A percentile compares a stretch with the other conserved stretches of the same genome.
Evolutionary conservation across 257 asterid species (phyloP).

Genomic region (Rubia yunnanensis): DNA sequence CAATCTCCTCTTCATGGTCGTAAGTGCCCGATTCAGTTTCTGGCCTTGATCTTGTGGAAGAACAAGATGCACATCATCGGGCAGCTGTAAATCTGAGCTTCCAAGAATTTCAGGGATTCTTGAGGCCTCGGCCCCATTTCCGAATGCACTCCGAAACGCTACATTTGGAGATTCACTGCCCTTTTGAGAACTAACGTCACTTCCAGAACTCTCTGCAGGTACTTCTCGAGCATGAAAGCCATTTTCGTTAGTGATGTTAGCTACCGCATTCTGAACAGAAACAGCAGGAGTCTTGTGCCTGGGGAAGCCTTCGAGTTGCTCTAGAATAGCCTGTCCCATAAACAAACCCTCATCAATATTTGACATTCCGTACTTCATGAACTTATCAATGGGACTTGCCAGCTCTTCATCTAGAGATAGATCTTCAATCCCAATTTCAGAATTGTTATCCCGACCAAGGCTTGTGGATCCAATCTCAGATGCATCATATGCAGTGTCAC

Average conservation of each 20-base stretch:
- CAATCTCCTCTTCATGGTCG: slow-evolving; percentile 68
- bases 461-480: slow-evolving; percentile 77
- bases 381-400: slow-evolving; percentile 75
- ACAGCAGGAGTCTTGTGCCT: slow-evolving; percentile 41
- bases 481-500: slow-evolving; percentile 85
- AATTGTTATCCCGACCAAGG: slow-evolving; percentile 68
- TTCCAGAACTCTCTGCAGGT: slow-evolving; percentile 71
- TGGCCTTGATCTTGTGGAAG: slow-evolving; percentile 82
- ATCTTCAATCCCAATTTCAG: slow-evolving; percentile 76
- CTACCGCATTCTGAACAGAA: slow-evolving; percentile 27
- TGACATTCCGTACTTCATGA: slow-evolving; percentile 88
- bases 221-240: slow-evolving; percentile 55
- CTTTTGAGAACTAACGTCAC: slow-evolving; percentile 60
- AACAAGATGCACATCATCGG: slow-evolving; percentile 59
- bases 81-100: slow-evolving; percentile 41
- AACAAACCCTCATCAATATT: slow-evolving; percentile 94
- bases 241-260: slow-evolving; percentile 41
- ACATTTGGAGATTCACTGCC: slow-evolving; percentile 49
- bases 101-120: slow-evolving; percentile 30
- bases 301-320: slow-evolving; percentile 74
- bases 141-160: slow-evolving; percentile 38
- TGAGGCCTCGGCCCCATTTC: slow-evolving; percentile 41
- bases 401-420: slow-evolving; percentile 55
- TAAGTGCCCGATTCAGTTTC: slow-evolving; percentile 63
- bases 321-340: slow-evolving; percentile 90